Base-by-base conservation (phyloP, 257 asterid genomes). In the Solanum pimpinellifolium region DNA sequence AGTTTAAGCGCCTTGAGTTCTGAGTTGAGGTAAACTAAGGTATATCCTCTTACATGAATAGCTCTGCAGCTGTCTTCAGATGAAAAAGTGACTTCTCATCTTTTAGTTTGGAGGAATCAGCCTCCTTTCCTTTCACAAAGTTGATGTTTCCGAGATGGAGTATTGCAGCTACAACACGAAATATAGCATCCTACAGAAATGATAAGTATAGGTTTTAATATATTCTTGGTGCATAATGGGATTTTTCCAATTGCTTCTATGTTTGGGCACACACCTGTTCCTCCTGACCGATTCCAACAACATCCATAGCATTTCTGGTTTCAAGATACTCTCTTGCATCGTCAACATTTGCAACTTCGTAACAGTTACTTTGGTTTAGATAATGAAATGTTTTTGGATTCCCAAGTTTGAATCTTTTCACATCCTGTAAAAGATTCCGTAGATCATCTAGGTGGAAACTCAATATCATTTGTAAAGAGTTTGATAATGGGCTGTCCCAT, bases 271-370 rank as follows among this genome's bases (percentile, higher is more conserved):
- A 6, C n/a, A 95, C 99, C 99, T 97, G 99, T 86, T 97, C 98
- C 11, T 96, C 98, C 90, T 93, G 96, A 94, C 85, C 93, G 89
- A 97, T 97, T 69, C 99, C 99, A 65, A 97, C 99, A 52, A 95
- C 91, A 88, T 97, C 99, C 99, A 97, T 97, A 90, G 99, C 99
- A 42, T 94, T 97, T 89, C 96, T 91, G 46, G 99, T 97, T 91
- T 92, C 98, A 21, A 97, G 91, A 90, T 95, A 97, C 83, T 97
- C 99, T 89, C 96, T 92, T 46, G 99, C 95, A 90, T 97, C 99
- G 39, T 94, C 96, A 73, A 95, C 98, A 87, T 92, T 92, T 83
- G 98, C 94, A 83, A 97, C 97, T 92, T 93, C 94, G 78, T 95
- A 97, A 88, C 99, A 95, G 62, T 85, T 94, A 85, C 94, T 93